Evolutionary conservation across 352 stramenopile species (phyloP), one percentile per base, ranked within the genome.

Genomic region (Globisporangium echinulatum): DNA sequence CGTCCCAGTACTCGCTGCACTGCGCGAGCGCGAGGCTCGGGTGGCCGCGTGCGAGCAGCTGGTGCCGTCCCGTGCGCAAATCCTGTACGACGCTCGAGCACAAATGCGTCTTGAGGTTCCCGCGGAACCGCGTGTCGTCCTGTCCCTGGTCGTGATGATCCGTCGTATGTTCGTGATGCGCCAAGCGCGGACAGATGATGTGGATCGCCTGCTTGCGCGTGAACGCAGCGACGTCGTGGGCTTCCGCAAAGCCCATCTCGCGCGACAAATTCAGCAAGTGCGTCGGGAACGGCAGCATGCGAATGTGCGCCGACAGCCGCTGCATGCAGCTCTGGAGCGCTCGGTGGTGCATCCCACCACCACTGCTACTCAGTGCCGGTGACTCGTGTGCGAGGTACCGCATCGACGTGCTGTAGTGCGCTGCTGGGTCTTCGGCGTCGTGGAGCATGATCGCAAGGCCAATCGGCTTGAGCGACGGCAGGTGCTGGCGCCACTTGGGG

Each of bases 1-100:
- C 85, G 57, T 95, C 85, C 85, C 85, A 95, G 60, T 91, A 93
- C 58, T 95, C 85, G 52, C 69, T 88, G 61, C 83, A 93, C 44
- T 92, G 83, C 6, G 82, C 71, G 8, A 93, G 59, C 8, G 83
- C 73, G 7, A 93, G 71, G 5, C 79, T 87, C 15, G 83, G 83
- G 25, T 95, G 85, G 11, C 85, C 85, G 25, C 84, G 78, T 2
- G 82, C 89, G 8, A 95, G 67, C 19, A 95, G 56, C 58, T 95
- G 85, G 19, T 92, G 78, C 3, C 82, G 79, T 55, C 90, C 72
- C n/a, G 77, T 88, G 8, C 83, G 78, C 55, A 90, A 87, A 49
- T 95, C 85, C 11, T 87, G 68, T n/a, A 93, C 79, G 25, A 95
- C 71, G 0, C 82, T 95, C 44, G 85, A 91, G 70, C 91, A 90